Evolutionary conservation across 768 basidiomycete species (phyloP), one percentile per base, ranked within the genome.

Genomic region (Kwoniella heveanensis): DNA sequence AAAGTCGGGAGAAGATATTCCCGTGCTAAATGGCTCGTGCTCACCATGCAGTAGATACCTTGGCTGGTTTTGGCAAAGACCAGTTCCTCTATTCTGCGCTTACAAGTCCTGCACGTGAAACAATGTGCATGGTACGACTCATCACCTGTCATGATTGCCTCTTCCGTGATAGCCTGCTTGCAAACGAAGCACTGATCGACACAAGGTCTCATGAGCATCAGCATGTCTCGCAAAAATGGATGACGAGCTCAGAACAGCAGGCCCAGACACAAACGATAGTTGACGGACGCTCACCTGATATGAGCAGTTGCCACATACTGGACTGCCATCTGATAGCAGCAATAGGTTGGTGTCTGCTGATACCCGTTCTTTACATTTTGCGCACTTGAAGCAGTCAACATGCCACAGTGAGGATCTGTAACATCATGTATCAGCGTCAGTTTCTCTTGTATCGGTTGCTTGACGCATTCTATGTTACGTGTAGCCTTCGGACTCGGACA

Each of bases 81-180:
- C 56, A 98, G 86, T 79, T 99, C 96, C 81, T 98, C 94, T 67
- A 99, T 99, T 61, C 92, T 86, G 77, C 90, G 89, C 79, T 86
- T 87, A 83, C 96, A 99, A 55, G 92, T 89, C 74, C 91, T 89
- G 83, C 96, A 99, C 71, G 95, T 94, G 84, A 99, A 99, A 82
- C 96, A 99, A 68, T 93, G 90, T 5, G 96, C 94, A 78, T 98
- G 96, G 73, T 98, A 99, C 0, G 92, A 92, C 78, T 98, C 96
- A 80, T 99, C 93, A 54, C 82, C 96, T 7, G 96, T 95, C 91
- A 99, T 97, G 80, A 98, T 97, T 10, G 96, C 96, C 77, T 99
- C 96, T 82, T 99, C 94, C 60, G 94, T 88, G 68, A 99, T 99
- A 49, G 93, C 91, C 60, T 87, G 87, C 50, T 88, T 88, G 82